Base-by-base conservation (phyloP, 2,329 filamentous ascomycete genomes). In the Alternaria infectoria region DNA sequence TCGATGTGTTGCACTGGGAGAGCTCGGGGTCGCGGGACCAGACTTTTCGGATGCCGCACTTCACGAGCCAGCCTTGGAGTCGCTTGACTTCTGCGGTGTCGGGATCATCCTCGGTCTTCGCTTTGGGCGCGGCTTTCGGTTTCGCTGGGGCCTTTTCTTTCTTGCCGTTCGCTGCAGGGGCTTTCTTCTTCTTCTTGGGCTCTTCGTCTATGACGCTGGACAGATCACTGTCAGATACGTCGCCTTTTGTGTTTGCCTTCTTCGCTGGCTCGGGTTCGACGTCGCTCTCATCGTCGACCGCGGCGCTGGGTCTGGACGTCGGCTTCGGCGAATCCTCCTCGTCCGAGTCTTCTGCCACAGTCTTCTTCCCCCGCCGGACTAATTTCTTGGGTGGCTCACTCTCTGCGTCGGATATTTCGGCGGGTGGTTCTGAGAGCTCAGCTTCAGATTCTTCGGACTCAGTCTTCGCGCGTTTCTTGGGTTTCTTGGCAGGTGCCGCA, bases 1-100 rank as follows among this genome's bases (percentile, higher is more conserved):
- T 91, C 5, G 86, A 77, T 23, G 94, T 91, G 59, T 90, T 87
- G 72, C 88, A 93, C 58, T 89, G 84, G 77, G 92, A 92, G 26
- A 99, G 86, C 80, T 97, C 93, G 12, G 68, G 64, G 36, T 70
- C 71, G 67, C 91, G 89, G 54, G 87, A 88, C 95, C 96, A 99
- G 65, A 97, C 87, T 77, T 97, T 98, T 57, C 93, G 91, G 59
- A 97, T 88, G 28, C 95, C 95, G 74, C 95, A 99, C 80, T 97
- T 97, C 49, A 90, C 82, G 7, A 99, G 86, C 80, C 95, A 93
- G 9, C 89, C 88, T 81, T 98, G 95, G 4, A 98, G 84, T 52
- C 90, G 91, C 80, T 97, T 98, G 76, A 97, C 91, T 77, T 97
- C 92, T 4, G 87, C 89, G 62, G 93, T 88, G 64, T 93, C 87